Evolutionary conservation across 306 rosid species (phyloP).

Genomic region (Hippophae gyantsensis): DNA sequence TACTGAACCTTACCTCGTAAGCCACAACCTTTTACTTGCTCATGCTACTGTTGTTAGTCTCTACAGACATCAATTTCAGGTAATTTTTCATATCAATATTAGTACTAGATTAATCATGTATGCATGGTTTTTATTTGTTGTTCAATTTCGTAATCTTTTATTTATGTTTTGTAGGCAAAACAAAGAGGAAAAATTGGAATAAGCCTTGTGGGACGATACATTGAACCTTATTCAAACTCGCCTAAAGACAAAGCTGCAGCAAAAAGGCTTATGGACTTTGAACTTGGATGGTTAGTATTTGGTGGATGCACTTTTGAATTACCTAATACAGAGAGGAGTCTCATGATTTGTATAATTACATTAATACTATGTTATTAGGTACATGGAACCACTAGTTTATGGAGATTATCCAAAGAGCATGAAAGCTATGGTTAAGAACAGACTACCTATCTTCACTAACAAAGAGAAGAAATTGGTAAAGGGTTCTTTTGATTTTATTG

Average conservation of each 20-base stretch:
- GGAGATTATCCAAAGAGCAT: constrained; percentile 24
- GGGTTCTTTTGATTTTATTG: constrained; percentile 21
- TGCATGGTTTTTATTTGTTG: background rate
- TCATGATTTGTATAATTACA: background rate
- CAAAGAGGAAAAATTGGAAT: constrained; percentile 41
- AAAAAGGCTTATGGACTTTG: constrained; percentile 22
- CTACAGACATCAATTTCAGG: constrained; percentile 20
- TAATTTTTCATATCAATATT: background rate
- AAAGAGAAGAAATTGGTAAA: constrained; percentile 12
- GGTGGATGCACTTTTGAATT: no score
- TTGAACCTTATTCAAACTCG: constrained; percentile 15
- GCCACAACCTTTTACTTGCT: constrained; percentile 27
- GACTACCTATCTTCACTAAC: constrained; percentile 11
- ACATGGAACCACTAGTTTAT: constrained; percentile 15
- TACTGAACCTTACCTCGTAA: constrained; percentile 29
- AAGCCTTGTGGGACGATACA: constrained; percentile 10
- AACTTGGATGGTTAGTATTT: constrained; percentile 28
- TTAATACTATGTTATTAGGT: constrained; percentile 1
- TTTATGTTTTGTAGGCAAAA: constrained; percentile 8
- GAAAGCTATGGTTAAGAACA: constrained; percentile 10
- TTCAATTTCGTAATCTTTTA: background rate
- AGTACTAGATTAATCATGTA: no score
- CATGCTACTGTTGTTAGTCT: constrained; percentile 24
- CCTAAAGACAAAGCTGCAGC: constrained; percentile 28
- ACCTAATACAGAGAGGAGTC: no score